A percentile compares a stretch with the other conserved stretches of the same genome.
phyloP scores from a whole-genome alignment of 805 yeast genomes.

The Zygoascus biomembranicola region DNA sequence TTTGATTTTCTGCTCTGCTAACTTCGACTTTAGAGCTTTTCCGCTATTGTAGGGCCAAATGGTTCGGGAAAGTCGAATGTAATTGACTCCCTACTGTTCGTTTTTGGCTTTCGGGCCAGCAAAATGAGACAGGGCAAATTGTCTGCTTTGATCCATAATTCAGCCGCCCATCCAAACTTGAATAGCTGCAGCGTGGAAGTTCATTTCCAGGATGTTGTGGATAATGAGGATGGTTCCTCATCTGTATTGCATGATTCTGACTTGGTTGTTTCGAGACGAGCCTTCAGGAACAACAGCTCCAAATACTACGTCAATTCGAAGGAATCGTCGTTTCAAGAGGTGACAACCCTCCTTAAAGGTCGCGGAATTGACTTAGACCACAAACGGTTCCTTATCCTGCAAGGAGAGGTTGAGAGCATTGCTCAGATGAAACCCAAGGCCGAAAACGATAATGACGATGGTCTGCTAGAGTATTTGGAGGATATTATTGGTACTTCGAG shows the following conservation, averaged over 20 bases:
- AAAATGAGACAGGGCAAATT: conserved; percentile 95
- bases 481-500: conserved; percentile 93
- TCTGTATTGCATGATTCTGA: conserved; percentile 44
- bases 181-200: conserved; percentile 85
- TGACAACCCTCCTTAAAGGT: conserved; percentile 60
- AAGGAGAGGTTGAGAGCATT: conserved; percentile 97
- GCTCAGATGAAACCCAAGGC: conserved; percentile 99
- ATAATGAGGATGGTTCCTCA: conserved; percentile 39
- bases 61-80: conserved; percentile 98
- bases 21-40: conserved; percentile 51
- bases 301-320: conserved; percentile 67
- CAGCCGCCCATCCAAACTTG: conserved; percentile 59
- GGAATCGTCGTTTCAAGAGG: conserved; percentile 67
- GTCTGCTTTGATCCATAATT: conserved; percentile 88
- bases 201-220: conserved; percentile 70
- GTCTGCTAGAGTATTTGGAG: conserved; percentile 85
- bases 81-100: conserved; percentile 91
- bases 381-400: conserved; percentile 86
- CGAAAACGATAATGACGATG: conserved; percentile 86
- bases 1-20: not conserved
- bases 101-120: conserved; percentile 92
- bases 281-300: conserved; percentile 66
- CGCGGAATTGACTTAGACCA: conserved; percentile 93
- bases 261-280: conserved; percentile 71
- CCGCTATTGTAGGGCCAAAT: conserved; percentile 97